phyloP scores from a whole-genome alignment of 2,329 filamentous ascomycete species.

The Ilyonectria robusta region DNA sequence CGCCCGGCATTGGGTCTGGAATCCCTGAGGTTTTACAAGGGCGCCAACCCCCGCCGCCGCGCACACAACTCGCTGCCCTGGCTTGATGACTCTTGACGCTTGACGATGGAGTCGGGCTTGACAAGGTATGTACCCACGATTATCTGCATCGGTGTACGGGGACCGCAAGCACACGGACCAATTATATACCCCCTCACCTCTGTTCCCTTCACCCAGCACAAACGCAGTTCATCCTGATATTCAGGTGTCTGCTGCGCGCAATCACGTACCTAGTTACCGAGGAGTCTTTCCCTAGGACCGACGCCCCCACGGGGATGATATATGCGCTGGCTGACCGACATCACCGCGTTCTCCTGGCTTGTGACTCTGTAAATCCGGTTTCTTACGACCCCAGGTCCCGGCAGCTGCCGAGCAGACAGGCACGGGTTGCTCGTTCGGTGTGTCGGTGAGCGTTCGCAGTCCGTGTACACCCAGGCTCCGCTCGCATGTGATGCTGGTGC shows the following conservation, averaged over 20 bases:
- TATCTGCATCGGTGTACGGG: slow-evolving; percentile 35
- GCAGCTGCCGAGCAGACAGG: slow-evolving; percentile 19
- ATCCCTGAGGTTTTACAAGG: slow-evolving; percentile 29
- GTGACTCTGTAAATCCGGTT: slow-evolving; percentile 38
- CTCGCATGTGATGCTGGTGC: slow-evolving; percentile 29
- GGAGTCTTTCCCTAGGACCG: not conserved
- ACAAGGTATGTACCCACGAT: slow-evolving; percentile 27
- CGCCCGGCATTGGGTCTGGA: slow-evolving; percentile 28
- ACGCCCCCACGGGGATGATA: slow-evolving; percentile 24
- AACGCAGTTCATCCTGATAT: slow-evolving; percentile 14
- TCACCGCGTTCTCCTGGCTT: slow-evolving; percentile 17
- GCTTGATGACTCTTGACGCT: not conserved
- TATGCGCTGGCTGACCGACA: slow-evolving; percentile 15
- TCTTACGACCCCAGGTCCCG: slow-evolving; percentile 37
- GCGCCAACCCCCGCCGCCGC: slow-evolving; percentile 14
- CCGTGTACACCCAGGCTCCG: not conserved
- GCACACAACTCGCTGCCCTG: not conserved
- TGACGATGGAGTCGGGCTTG: slow-evolving; percentile 18
- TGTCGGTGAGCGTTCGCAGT: slow-evolving; percentile 33
- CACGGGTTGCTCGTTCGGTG: slow-evolving; percentile 25
- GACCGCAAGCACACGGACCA: slow-evolving; percentile 29
- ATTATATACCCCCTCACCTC: slow-evolving; percentile 8
- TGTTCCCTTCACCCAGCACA: slow-evolving; percentile 32
- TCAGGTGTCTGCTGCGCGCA: slow-evolving; percentile 22
- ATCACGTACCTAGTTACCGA: slow-evolving; percentile 13